Evolutionary conservation across 192 early-diverging fungal genomes (phyloP), one percentile per base, ranked within the genome.

Genomic region (Entrophospora sp.): DNA sequence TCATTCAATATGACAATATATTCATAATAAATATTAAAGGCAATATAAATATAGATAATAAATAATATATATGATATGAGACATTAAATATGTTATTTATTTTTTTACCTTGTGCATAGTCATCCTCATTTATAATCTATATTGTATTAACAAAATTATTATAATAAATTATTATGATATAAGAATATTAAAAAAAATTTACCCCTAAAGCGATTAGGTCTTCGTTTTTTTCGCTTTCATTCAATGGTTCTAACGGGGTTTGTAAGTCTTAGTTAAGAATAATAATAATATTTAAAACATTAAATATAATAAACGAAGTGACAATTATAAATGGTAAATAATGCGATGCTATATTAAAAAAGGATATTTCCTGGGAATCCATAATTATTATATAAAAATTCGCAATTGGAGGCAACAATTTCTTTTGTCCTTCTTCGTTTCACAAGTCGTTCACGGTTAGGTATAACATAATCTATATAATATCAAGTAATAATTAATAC

Each of bases 341-440:
- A n/a, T 22, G 45, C 14, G 45, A 20, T 2, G 45, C 22, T 49
- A 34, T 36, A 36, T 27, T 27, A 37, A 35, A 36, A 22, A 66
- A 66, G 64, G 64, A 66, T 66, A 66, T 66, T 49, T 38, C 49
- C 64, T 53, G 64, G 64, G 40, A 66, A 66, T 0, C 64, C 64
- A 66, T 66, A 27, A 16, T 43, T 27, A 7, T 20, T 16, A 53
- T 55, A 49, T 5, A 66, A 12, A 55, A 20, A 35, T 14, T 20
- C 28, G 28, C 52, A 66, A 42, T 66, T 49, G 16, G 14, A 16
- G 32, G 25, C 13, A 25, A 34, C 37, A 24, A 12, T 9, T 35
- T 53, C 5, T 22, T 28, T 16, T 20, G 18, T 42, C 2, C 35
- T 22, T n/a, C 35, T 42, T 18, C 4, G 27, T 0, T 44, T 18